Evolutionary conservation across 164 flowering plant species (phyloP).

Genomic region (Echeveria elegans): DNA sequence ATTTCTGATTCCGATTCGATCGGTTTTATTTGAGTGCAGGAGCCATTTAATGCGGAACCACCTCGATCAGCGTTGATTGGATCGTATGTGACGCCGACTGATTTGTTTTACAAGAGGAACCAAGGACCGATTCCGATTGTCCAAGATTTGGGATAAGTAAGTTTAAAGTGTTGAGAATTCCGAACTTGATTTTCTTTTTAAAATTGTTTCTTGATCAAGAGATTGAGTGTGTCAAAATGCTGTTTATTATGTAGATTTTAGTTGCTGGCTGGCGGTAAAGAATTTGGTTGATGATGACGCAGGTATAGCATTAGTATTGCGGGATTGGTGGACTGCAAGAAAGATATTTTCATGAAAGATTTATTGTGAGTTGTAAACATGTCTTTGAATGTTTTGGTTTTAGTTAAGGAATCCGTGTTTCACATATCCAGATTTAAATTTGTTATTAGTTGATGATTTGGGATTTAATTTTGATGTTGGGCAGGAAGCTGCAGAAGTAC

Average conservation of each 20-base stretch:
- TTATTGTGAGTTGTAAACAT: constrained; percentile 43
- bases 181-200: background rate
- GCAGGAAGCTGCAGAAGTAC: constrained; percentile 81
- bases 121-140: constrained; percentile 95
- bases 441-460: background rate
- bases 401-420: background rate
- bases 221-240: no score
- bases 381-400: background rate
- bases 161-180: background rate
- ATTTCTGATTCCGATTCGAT: background rate
- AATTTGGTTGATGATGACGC: constrained; percentile 14
- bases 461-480: background rate
- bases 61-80: constrained; percentile 60
- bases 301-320: constrained; percentile 55
- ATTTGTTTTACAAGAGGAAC: constrained; percentile 91
- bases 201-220: no score
- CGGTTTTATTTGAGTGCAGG: constrained; percentile 36
- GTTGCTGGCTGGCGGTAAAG: no score
- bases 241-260: no score
- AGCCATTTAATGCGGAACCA: constrained; percentile 97
- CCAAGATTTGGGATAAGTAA: constrained; percentile 80
- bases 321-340: constrained; percentile 56
- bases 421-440: no score
- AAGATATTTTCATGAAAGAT: constrained; percentile 63
- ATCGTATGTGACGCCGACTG: constrained; percentile 89